Conservation (phyloP, 306 rosid species). For the Prunus padus region DNA sequence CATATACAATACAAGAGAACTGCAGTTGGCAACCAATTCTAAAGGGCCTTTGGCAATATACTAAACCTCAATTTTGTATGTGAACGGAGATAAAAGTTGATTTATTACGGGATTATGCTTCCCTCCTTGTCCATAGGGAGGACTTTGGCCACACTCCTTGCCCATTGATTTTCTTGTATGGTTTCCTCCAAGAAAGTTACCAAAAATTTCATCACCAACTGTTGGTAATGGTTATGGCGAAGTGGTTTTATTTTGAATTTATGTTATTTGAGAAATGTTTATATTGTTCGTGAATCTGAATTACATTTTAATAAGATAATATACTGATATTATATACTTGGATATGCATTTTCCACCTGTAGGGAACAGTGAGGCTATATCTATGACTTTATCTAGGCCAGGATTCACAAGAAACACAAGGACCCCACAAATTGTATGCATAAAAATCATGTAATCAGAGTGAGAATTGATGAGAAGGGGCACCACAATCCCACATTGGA, state of each 20-base stretch:
- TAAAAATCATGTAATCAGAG: constrained; percentile 2
- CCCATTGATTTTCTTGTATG: neutral
- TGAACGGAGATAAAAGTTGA: too few relatives aligned
- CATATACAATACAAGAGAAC: neutral
- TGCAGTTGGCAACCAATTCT: too few relatives aligned
- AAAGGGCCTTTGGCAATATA: too few relatives aligned
- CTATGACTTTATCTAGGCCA: neutral
- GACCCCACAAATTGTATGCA: constrained; percentile 21
- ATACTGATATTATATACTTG: neutral
- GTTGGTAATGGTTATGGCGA: neutral
- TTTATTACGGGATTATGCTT: too few relatives aligned
- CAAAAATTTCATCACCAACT: neutral
- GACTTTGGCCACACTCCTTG: too few relatives aligned
- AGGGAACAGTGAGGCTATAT: neutral
- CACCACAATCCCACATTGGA: constrained; percentile 24
- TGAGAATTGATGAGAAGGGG: constrained; percentile 1
- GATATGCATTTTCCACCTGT: neutral
- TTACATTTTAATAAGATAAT: neutral
- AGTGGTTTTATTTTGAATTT: too few relatives aligned
- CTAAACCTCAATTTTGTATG: too few relatives aligned
- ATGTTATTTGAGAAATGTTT: neutral
- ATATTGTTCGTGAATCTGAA: neutral
- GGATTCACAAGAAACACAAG: constrained; percentile 13
- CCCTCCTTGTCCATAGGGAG: too few relatives aligned
- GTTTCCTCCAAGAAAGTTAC: neutral